Evolutionary conservation across 2,329 filamentous ascomycete genomes (phyloP).

Genomic region (Cercospora citrullina): DNA sequence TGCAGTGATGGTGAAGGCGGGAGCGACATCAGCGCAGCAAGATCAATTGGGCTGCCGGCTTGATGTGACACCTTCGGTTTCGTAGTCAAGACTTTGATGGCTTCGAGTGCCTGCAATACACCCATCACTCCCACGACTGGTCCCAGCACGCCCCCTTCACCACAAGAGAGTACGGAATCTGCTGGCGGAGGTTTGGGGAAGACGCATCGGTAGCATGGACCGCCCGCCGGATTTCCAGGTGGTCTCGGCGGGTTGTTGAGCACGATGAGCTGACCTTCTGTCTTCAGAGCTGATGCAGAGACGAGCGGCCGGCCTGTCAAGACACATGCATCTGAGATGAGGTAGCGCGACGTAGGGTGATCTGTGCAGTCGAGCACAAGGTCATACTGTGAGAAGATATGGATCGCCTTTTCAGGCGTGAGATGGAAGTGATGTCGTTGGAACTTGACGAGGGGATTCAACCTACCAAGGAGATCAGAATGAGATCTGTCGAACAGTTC

Average conservation of each 20-base stretch:
- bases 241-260: conserved; percentile 75
- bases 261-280: conserved; percentile 85
- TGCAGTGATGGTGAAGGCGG: conserved; percentile 24
- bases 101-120: conserved; percentile 84
- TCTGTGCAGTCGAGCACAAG: conserved; percentile 93
- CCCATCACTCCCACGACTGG: conserved; percentile 94
- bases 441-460: conserved; percentile 73
- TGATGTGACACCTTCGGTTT: conserved; percentile 29
- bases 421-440: conserved; percentile 64
- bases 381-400: conserved; percentile 71
- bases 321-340: conserved; percentile 88
- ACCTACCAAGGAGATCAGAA: conserved; percentile 24
- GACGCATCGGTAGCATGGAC: conserved; percentile 91
- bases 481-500: background rate
- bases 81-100: conserved; percentile 75
- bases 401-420: conserved; percentile 65
- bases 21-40: conserved; percentile 21
- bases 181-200: conserved; percentile 86
- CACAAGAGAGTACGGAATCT: conserved; percentile 79
- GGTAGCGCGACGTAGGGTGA: conserved; percentile 84
- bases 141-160: conserved; percentile 88
- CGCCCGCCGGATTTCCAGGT: conserved; percentile 59
- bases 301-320: conserved; percentile 76
- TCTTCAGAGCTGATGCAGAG: conserved; percentile 84
- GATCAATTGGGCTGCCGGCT: conserved; percentile 8